Evolutionary conservation across 2,329 filamentous ascomycete species (phyloP).

Genomic region (Talaromyces rugulosus): DNA sequence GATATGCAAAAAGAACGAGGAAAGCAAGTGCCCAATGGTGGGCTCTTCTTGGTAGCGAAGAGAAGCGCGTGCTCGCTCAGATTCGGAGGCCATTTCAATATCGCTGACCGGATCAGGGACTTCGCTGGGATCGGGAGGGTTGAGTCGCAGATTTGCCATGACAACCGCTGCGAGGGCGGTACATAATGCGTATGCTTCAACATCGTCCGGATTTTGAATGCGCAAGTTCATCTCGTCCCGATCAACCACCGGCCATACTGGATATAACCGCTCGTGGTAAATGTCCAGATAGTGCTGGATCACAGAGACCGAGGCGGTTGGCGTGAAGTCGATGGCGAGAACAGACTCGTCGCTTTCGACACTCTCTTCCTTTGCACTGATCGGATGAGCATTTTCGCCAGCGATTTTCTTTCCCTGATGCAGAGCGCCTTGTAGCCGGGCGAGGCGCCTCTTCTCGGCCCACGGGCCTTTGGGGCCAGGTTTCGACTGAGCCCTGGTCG

Average conservation of each 20-base stretch:
- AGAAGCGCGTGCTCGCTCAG: conserved; percentile 9
- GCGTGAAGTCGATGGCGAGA: not conserved
- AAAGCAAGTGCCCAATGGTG: conserved; percentile 8
- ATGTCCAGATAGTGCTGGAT: conserved; percentile 11
- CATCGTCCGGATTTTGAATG: conserved; percentile 11
- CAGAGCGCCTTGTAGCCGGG: conserved; percentile 8
- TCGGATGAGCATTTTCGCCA: not conserved
- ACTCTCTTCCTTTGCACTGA: conserved; percentile 1
- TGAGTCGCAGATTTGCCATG: conserved; percentile 9
- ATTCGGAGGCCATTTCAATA: conserved; percentile 9
- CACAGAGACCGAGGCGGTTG: conserved; percentile 6
- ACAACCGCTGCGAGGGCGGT: conserved; percentile 11
- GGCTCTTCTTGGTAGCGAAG: conserved; percentile 10
- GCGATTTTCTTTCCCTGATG: conserved; percentile 1
- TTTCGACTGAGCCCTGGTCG: conserved; percentile 11
- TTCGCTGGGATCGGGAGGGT: conserved; percentile 2
- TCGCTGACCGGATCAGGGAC: conserved; percentile 2
- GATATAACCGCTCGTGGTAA: conserved; percentile 10
- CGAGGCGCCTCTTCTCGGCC: conserved; percentile 11
- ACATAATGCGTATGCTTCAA: conserved; percentile 11
- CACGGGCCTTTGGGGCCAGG: conserved; percentile 13
- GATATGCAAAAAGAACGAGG: conserved; percentile 12
- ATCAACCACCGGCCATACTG: conserved; percentile 12
- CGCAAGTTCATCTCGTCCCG: conserved; percentile 11
- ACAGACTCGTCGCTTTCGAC: conserved; percentile 1